These are phyloP conservation scores for Prunus dulcis DNA, from an alignment of 306 rosid species.

Conservation along the genomic window DNA sequence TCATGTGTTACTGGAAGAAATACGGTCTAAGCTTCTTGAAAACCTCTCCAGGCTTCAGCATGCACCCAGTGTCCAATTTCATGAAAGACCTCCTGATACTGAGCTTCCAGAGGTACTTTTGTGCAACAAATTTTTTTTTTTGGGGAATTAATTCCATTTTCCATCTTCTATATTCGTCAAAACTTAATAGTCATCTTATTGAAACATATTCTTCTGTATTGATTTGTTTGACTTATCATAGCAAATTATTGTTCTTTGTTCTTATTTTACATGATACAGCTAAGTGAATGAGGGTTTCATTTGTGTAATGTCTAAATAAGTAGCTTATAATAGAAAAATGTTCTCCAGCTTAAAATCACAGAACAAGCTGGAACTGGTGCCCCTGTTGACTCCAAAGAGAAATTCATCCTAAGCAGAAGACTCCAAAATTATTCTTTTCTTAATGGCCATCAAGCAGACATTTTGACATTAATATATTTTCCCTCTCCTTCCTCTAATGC, in stretches of 20 bases:
- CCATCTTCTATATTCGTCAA: not conserved
- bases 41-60: slow-evolving; percentile 78
- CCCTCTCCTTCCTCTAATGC: not conserved
- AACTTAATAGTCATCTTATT: not conserved
- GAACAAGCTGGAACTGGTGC: not conserved
- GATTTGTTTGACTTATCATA: not conserved
- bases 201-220: not conserved
- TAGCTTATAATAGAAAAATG: not conserved
- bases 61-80: slow-evolving; percentile 86
- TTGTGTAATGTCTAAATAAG: not conserved
- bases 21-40: slow-evolving; percentile 71
- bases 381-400: not conserved
- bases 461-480: not conserved
- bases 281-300: not conserved
- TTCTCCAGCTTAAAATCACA: not conserved
- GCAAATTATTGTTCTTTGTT: not conserved
- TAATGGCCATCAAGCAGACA: not conserved
- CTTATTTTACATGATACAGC: not conserved
- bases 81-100: slow-evolving; percentile 77
- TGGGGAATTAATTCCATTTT: not conserved
- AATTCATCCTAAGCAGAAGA: not conserved
- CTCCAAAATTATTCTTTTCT: not conserved
- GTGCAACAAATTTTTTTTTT: not conserved
- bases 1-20: slow-evolving; percentile 60
- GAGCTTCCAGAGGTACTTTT: slow-evolving; percentile 70